Evolutionary conservation across 495 filamentous ascomycete genomes (phyloP).

Genomic region (Aspergillus nidulans): DNA sequence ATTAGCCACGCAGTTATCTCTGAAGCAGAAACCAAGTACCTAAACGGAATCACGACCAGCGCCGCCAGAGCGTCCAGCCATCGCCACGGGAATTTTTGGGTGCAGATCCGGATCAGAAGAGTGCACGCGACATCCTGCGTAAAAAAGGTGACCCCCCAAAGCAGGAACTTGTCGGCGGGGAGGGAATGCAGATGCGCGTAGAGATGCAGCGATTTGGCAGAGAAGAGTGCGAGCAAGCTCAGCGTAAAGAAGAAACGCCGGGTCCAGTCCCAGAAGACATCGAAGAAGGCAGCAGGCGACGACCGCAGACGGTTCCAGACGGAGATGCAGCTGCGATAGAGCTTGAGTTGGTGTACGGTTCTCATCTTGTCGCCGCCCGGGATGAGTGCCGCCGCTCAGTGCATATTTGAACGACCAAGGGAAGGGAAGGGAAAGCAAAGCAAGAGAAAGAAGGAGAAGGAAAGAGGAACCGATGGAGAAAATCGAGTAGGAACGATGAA

Average conservation of each 20-base stretch:
- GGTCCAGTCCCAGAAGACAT: slow-evolving; percentile 29
- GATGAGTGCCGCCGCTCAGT: too few species aligned
- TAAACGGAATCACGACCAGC: slow-evolving; percentile 29
- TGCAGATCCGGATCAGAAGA: slow-evolving; percentile 27
- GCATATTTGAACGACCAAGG: neutral
- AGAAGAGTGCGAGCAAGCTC: slow-evolving; percentile 28
- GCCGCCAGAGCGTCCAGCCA: slow-evolving; percentile 19
- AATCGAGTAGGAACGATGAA: neutral
- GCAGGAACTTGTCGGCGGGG: slow-evolving; percentile 24
- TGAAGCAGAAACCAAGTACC: slow-evolving; percentile 13
- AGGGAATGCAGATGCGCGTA: slow-evolving; percentile 35
- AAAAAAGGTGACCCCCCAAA: slow-evolving; percentile 38
- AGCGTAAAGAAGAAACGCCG: slow-evolving; percentile 38
- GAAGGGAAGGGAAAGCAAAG: too few species aligned
- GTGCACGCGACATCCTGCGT: slow-evolving; percentile 36
- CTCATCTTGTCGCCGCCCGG: slow-evolving; percentile 9
- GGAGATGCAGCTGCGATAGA: slow-evolving; percentile 2
- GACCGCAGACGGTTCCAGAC: slow-evolving; percentile 7
- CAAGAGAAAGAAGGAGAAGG: neutral
- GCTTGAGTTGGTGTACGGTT: neutral
- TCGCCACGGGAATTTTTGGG: slow-evolving; percentile 24
- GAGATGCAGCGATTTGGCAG: slow-evolving; percentile 34
- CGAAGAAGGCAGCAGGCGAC: slow-evolving; percentile 23
- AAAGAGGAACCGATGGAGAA: neutral
- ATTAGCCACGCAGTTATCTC: neutral